Base-by-base conservation (phyloP, 768 basidiomycete species). In the Russula sp. region DNA sequence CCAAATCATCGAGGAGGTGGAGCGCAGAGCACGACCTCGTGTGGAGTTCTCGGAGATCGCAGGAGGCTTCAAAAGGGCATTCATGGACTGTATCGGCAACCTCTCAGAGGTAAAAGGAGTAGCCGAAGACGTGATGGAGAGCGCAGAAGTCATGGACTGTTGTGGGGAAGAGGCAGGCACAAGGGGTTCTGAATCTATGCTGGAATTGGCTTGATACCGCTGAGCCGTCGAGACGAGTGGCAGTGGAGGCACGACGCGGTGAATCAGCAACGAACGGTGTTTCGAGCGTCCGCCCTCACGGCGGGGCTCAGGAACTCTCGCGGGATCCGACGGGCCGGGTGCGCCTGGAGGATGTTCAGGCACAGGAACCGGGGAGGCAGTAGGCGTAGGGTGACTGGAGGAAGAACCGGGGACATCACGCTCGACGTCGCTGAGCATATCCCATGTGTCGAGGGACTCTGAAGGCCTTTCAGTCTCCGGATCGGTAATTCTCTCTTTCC, bases 361-460 rank as follows among this genome's bases (percentile, higher is more conserved):
- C 22, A 38, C 62, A 16, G 49, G 43, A 32, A 38, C 34, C 22
- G 43, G 52, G 29, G 61, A 32, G 10, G 47, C 29, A 39, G 55
- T 22, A 20, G 52, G 43, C 8, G 36, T 35, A 5, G 43, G 51
- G 18, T 52, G 22, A 38, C 43, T 18, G 22, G 58, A 46, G 29
- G 7, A 34, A 50, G 59, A 13, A 39, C 39, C 7, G 7, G 52
- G 62, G 20, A 48, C 14, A 3, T 64, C 62, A 38, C 42, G 41
- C 35, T 65, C 65, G 18, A 53, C 38, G 43, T 61, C 65, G 41
- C 60, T 66, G 20, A 67, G 64, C 56, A 67, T 54, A 5, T 67
- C 66, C 66, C 66, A 67, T 32, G 42, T 58, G 5, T 65, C 66
- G 16, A 65, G 54, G 29, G 64, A 39, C 29, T 67, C 66, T 13